Evolutionary conservation across 2,329 filamentous ascomycete species (phyloP), one percentile per base, ranked within the genome.

Genomic region (Periconia digitata): DNA sequence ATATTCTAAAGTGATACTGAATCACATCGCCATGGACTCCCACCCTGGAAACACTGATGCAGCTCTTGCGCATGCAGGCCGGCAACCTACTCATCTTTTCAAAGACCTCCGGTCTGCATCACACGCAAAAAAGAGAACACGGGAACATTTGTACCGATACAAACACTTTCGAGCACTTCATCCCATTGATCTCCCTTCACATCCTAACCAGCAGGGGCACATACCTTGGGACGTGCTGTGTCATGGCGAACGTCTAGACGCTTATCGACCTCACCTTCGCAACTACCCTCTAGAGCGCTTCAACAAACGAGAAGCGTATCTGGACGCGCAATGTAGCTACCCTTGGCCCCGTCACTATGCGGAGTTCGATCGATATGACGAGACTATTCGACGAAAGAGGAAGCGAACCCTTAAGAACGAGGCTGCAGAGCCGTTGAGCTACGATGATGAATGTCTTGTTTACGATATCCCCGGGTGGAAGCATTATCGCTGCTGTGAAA

Each of bases 21-120:
- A n/a, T n/a, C n/a, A n/a, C n/a, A n/a, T n/a, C n/a, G n/a, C n/a
- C n/a, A n/a, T n/a, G n/a, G n/a, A n/a, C n/a, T n/a, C n/a, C n/a
- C n/a, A n/a, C n/a, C n/a, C n/a, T n/a, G n/a, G n/a, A n/a, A n/a
- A n/a, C n/a, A n/a, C n/a, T n/a, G n/a, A n/a, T n/a, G n/a, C n/a
- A n/a, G 18, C 38, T n/a, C 24, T 35, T 29, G 8, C 34, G 2
- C 7, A 34, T 18, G 24, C 41, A 10, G 16, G 12, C 6, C 36
- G 16, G 17, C n/a, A 17, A 18, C 6, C 13, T 17, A 16, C 6
- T 15, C 47, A 46, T n/a, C 17, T 29, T 18, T 46, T 43, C 43
- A 23, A 22, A 18, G 47, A 46, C 43, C 43, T 50, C 10, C 47
- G 47, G 17, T 50, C 47, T 23, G 47, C 43, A 18, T 23, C 17